Evolutionary conservation across 2,329 filamentous ascomycete genomes (phyloP), one percentile per base, ranked within the genome.

Genomic region (Diaporthe caulivora): DNA sequence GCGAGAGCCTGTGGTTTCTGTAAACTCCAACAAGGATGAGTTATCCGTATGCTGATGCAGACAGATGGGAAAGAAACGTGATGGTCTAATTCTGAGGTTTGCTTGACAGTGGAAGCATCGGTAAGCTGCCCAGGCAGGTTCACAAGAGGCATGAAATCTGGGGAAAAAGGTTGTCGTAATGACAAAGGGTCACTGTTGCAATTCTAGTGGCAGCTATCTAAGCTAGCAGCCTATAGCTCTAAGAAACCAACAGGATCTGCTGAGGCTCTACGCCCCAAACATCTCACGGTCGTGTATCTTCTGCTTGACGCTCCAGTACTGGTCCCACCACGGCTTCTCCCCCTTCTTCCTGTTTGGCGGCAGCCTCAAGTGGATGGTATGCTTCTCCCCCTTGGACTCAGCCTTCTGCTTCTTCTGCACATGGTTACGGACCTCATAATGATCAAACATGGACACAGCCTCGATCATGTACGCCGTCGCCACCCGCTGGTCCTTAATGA

Each of bases 401-500:
- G 76, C 71, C 51, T 72, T 65, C n/a, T 74, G 47, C 65, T 74
- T 74, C 51, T 73, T 70, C 34, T 70, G 55, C 42, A 73, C 73
- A 6, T 71, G 74, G 58, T 77, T 75, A 0, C 76, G 76, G 42
- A 77, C 72, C 51, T 73, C 75, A 18, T 77, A 77, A 49, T 77
- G 76, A 53, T 77, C 76, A 57, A 77, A 77, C 76, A 77, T 77
- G 29, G 76, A 65, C 53, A 77, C 71, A 13, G 76, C 76, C 69
- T 77, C 76, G 29, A 77, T 76, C 76, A 77, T 77, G 57, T 77
- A 77, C 44, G 71, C 73, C 1, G 76, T 77, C 2, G 76, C 76
- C 54, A 77, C 74, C 21, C 76, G 70, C 71, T 72, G 71, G 24
- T 77, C 76, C 53, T 60, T 53, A n/a, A 76, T 76, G 1, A 76